These are phyloP conservation scores for Neophaeococcomyces aloes DNA, from an alignment of 2,329 filamentous ascomycete species.

Conservation along the genomic window DNA sequence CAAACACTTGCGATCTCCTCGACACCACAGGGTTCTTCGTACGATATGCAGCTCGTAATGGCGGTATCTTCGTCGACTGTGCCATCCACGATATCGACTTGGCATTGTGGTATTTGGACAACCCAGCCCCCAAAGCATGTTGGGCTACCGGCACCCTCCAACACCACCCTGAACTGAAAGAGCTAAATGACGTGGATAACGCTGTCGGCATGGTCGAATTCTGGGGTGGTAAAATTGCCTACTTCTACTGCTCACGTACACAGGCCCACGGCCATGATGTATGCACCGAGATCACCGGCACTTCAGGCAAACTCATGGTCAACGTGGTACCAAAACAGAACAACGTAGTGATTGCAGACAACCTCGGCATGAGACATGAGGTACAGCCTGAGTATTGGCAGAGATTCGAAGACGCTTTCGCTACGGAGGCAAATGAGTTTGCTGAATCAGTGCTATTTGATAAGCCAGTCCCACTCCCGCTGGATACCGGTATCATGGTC, in stretches of 20 bases:
- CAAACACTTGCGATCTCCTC: constrained; percentile 52
- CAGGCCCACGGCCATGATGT: constrained; percentile 29
- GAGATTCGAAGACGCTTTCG: constrained; percentile 32
- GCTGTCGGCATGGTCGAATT: constrained; percentile 30
- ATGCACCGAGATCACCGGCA: constrained; percentile 26
- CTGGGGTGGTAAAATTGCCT: constrained; percentile 29
- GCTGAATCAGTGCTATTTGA: constrained; percentile 28
- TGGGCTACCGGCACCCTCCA: constrained; percentile 26
- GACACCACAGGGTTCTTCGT: constrained; percentile 54
- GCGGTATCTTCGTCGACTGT: constrained; percentile 57
- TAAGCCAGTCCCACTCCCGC: constrained; percentile 27
- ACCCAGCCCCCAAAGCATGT: constrained; percentile 25
- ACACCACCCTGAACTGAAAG: constrained; percentile 25
- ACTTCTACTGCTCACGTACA: constrained; percentile 27
- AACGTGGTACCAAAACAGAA: constrained; percentile 21
- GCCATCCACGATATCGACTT: constrained; percentile 56
- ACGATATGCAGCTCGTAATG: constrained; percentile 48
- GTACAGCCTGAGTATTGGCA: constrained; percentile 31
- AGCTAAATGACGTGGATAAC: constrained; percentile 29
- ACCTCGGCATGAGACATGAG: constrained; percentile 28
- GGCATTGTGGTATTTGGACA: constrained; percentile 26
- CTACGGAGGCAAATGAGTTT: constrained; percentile 32
- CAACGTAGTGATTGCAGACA: constrained; percentile 27
- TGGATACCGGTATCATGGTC: constrained; percentile 26
- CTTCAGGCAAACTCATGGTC: constrained; percentile 26